phyloP scores from a whole-genome alignment of 2,329 filamentous ascomycete species.

The Botrytis deweyae region DNA sequence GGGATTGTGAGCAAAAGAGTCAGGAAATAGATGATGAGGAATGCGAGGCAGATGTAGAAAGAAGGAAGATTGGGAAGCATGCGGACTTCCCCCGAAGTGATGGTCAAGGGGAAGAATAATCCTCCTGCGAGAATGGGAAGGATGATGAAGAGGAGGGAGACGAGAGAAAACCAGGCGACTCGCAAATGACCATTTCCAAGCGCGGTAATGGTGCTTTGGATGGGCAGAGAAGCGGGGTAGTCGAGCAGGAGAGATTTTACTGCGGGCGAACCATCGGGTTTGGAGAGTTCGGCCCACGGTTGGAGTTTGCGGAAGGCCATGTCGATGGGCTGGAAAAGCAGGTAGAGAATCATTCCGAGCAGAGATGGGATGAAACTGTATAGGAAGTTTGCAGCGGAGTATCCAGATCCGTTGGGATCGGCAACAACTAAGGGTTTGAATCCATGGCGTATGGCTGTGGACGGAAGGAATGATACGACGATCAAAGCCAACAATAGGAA shows the following conservation, averaged over 20 bases:
- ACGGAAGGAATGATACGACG: constrained; percentile 73
- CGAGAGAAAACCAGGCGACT: constrained; percentile 59
- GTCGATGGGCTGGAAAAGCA: constrained; percentile 67
- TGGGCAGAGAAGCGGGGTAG: constrained; percentile 63
- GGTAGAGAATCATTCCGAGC: constrained; percentile 65
- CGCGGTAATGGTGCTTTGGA: constrained; percentile 59
- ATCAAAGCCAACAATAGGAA: constrained; percentile 69
- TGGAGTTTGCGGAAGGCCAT: constrained; percentile 63
- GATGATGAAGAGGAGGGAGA: constrained; percentile 58
- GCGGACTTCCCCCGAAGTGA: constrained; percentile 49
- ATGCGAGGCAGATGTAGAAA: constrained; percentile 69
- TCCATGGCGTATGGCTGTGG: constrained; percentile 63
- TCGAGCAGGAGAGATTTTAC: constrained; percentile 66
- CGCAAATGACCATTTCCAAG: constrained; percentile 60
- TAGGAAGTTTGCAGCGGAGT: constrained; percentile 84
- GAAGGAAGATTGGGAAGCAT: constrained; percentile 74
- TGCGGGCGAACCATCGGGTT: constrained; percentile 58
- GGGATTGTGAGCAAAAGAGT: constrained; percentile 64
- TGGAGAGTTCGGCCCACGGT: constrained; percentile 65
- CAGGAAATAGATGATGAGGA: constrained; percentile 69
- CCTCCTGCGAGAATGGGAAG: constrained; percentile 69
- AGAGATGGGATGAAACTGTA: constrained; percentile 74
- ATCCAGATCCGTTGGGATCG: constrained; percentile 60
- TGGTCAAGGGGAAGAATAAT: constrained; percentile 71
- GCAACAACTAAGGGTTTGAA: constrained; percentile 69